Evolutionary conservation across 805 yeast genomes (phyloP).

Genomic region (Candida piceae): DNA sequence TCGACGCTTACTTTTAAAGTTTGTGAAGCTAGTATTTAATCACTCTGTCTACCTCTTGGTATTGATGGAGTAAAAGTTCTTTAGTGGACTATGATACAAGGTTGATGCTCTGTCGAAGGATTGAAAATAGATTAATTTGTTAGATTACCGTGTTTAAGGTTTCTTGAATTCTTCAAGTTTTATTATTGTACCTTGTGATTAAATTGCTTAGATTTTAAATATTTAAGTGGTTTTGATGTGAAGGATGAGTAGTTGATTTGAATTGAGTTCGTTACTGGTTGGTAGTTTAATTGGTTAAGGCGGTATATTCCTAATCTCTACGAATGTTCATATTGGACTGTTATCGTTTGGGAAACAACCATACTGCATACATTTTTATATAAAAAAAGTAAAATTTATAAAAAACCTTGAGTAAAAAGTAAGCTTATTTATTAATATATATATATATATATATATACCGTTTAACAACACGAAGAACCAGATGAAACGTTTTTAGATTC

Average conservation of each 20-base stretch:
- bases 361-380: slow-evolving; percentile 82
- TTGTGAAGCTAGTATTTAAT: slow-evolving; percentile 32
- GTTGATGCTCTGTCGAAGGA: slow-evolving; percentile 94
- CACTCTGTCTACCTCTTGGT: slow-evolving; percentile 26
- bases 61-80: slow-evolving; percentile 24
- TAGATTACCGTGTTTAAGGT: slow-evolving; percentile 23
- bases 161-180: slow-evolving; percentile 53
- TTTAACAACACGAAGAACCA: slow-evolving; percentile 26
- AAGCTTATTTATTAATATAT: neutral
- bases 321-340: slow-evolving; percentile 80
- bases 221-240: too few relatives aligned
- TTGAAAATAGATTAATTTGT: slow-evolving; percentile 55
- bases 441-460: too few relatives aligned
- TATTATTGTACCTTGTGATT: neutral
- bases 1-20: slow-evolving; percentile 26
- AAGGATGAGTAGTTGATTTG: too few relatives aligned
- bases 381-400: neutral
- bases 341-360: slow-evolving; percentile 99
- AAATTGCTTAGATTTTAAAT: slow-evolving; percentile 22
- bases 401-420: neutral
- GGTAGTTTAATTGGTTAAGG: slow-evolving; percentile 44
- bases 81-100: slow-evolving; percentile 54
- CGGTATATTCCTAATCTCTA: slow-evolving; percentile 99
- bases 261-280: slow-evolving; percentile 62
- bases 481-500: slow-evolving; percentile 10